These are phyloP conservation scores for Cryphonectria naterciae DNA, from an alignment of 2,329 filamentous ascomycete species.

Conservation along the genomic window DNA sequence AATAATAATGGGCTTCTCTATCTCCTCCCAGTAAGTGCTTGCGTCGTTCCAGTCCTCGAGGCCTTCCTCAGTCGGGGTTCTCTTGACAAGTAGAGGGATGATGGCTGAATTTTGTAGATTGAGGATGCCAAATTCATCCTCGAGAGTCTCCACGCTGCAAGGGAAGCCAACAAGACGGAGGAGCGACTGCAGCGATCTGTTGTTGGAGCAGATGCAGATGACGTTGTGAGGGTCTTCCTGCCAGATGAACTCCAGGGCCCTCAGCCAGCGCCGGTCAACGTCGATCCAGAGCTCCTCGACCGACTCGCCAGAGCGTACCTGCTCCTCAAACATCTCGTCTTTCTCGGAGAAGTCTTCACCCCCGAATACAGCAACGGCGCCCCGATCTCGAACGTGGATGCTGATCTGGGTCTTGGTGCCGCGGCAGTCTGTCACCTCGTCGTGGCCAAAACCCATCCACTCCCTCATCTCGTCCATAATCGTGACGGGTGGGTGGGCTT, in stretches of 20 bases:
- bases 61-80: not conserved
- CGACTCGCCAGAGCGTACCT: not conserved
- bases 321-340: slow-evolving; percentile 7
- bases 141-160: not conserved
- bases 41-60: not conserved
- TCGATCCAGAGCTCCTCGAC: slow-evolving; percentile 2
- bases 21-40: not conserved
- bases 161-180: not conserved
- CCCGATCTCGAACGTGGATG: not conserved
- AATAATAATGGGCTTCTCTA: slow-evolving; percentile 6
- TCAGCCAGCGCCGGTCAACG: not conserved
- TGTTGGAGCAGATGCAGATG: slow-evolving; percentile 4
- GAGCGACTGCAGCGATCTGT: slow-evolving; percentile 1
- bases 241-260: slow-evolving; percentile 1
- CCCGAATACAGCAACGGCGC: not conserved
- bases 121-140: slow-evolving; percentile 7
- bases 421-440: slow-evolving; percentile 7
- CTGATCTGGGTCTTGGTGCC: not conserved
- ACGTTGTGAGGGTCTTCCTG: not conserved
- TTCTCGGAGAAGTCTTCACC: not conserved
- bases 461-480: slow-evolving; percentile 3
- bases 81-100: not conserved
- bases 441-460: slow-evolving; percentile 7
- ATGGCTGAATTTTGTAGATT: not conserved
- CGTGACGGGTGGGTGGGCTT: not conserved